Percentiles rank a stretch among this genome's conserved stretches.
Conservation (phyloP, 2,329 filamentous ascomycete species). For the Fusarium foetens region DNA sequence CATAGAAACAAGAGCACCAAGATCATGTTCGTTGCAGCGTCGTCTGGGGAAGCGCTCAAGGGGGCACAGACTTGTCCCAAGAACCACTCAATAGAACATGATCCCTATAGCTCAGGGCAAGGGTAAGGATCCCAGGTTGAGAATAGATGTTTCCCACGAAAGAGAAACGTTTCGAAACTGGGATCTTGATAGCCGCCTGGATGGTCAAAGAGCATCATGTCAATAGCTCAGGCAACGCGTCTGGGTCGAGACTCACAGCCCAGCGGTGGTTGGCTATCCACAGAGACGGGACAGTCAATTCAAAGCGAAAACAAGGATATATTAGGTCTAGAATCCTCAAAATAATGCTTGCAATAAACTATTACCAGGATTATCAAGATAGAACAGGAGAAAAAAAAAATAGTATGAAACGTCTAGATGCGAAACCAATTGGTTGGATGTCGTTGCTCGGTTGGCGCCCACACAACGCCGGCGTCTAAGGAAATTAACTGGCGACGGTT, state of each 20-base stretch:
- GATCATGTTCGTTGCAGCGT: slow-evolving; percentile 9
- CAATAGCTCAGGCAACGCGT: slow-evolving; percentile 5
- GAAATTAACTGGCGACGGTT: slow-evolving; percentile 33
- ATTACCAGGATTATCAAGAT: slow-evolving; percentile 1
- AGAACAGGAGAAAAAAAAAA: not conserved
- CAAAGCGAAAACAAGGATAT: slow-evolving; percentile 8
- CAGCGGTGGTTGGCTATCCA: slow-evolving; percentile 20
- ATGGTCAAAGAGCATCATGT: slow-evolving; percentile 18
- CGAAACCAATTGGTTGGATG: slow-evolving; percentile 29
- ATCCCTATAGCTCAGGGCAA: not conserved
- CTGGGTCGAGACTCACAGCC: slow-evolving; percentile 20
- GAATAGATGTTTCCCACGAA: slow-evolving; percentile 6
- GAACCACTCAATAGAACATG: slow-evolving; percentile 11
- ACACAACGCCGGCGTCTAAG: slow-evolving; percentile 33
- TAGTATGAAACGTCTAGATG: slow-evolving; percentile 16
- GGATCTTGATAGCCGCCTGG: slow-evolving; percentile 39
- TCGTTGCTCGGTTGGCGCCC: slow-evolving; percentile 32
- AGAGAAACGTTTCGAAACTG: slow-evolving; percentile 30
- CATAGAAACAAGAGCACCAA: slow-evolving; percentile 8
- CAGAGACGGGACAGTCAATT: slow-evolving; percentile 2
- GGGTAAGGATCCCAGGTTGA: slow-evolving; percentile 10
- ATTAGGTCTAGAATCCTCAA: slow-evolving; percentile 6
- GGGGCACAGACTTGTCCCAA: slow-evolving; percentile 6
- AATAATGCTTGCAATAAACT: slow-evolving; percentile 10
- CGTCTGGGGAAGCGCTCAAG: slow-evolving; percentile 37